Percentiles rank a stretch among this genome's conserved stretches.
phyloP scores from a whole-genome alignment of 1,139 yeast genomes.

The Scheffersomyces segobiensis region DNA sequence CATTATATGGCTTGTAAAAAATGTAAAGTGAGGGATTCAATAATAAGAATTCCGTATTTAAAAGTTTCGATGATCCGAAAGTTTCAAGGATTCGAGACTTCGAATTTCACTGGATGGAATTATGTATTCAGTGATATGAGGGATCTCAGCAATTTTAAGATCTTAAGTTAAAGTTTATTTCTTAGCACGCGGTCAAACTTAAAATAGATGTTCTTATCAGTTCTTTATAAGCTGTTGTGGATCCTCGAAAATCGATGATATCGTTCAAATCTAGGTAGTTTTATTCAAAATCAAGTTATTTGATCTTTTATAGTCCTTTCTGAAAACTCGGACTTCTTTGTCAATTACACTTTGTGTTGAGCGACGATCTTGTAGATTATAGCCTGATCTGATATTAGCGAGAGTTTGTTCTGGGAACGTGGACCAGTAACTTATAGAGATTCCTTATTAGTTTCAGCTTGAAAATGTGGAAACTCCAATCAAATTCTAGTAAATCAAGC shows the following conservation, averaged over 20 bases:
- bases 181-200: background rate
- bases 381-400: background rate
- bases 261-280: background rate
- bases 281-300: background rate
- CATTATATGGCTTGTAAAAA: constrained; percentile 9
- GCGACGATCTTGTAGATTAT: background rate
- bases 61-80: background rate
- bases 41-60: background rate
- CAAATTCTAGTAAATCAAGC: background rate
- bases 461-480: background rate
- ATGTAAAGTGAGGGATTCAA: background rate
- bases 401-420: background rate
- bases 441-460: background rate
- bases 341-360: no score
- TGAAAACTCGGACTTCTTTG: no score
- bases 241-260: background rate
- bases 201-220: background rate
- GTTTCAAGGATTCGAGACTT: background rate
- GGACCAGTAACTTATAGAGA: background rate
- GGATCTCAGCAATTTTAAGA: no score
- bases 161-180: no score
- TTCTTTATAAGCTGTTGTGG: background rate
- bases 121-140: background rate
- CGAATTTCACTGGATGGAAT: background rate
- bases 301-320: no score